A percentile compares a stretch with the other conserved stretches of the same genome.
These are phyloP conservation scores for Rhynchospora breviuscula DNA, from an alignment of 176 grass and related monocot species.

Conservation along the genomic window DNA sequence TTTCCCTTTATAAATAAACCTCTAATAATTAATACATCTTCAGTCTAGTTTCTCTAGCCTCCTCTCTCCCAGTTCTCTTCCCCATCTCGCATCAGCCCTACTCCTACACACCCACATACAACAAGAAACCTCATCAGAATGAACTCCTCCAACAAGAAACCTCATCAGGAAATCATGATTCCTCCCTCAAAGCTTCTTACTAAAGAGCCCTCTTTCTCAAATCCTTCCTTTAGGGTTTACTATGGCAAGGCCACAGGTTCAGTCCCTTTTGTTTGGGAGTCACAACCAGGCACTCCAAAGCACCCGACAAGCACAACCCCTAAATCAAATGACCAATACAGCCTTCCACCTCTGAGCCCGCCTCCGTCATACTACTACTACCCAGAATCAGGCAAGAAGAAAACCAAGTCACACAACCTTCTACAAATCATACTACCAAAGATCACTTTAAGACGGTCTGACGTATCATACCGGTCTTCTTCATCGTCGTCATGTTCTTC, in stretches of 20 bases:
- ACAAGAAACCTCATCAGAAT: no score
- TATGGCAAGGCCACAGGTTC: constrained; percentile 64
- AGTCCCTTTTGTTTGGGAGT: constrained; percentile 81
- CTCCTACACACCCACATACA: constrained; percentile 1
- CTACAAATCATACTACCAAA: constrained; percentile 49
- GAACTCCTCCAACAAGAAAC: constrained; percentile 19
- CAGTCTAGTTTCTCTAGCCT: neutral
- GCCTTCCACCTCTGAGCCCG: constrained; percentile 52
- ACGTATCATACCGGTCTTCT: constrained; percentile 13
- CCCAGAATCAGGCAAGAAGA: constrained; percentile 9
- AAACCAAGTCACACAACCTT: constrained; percentile 29
- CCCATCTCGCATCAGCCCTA: neutral
- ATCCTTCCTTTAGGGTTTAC: constrained; percentile 73
- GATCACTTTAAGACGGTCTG: constrained; percentile 22
- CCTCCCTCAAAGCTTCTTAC: constrained; percentile 46
- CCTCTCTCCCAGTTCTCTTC: neutral
- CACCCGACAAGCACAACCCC: constrained; percentile 15
- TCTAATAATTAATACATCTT: neutral
- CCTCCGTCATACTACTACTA: constrained; percentile 63
- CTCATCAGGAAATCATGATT: constrained; percentile 47
- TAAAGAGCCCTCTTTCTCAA: constrained; percentile 38
- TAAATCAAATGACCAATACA: neutral
- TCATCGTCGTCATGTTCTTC: constrained; percentile 31
- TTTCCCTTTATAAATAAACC: neutral
- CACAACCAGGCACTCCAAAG: constrained; percentile 85